phyloP scores from a whole-genome alignment of 2,329 filamentous ascomycete species.

The Periconia digitata region DNA sequence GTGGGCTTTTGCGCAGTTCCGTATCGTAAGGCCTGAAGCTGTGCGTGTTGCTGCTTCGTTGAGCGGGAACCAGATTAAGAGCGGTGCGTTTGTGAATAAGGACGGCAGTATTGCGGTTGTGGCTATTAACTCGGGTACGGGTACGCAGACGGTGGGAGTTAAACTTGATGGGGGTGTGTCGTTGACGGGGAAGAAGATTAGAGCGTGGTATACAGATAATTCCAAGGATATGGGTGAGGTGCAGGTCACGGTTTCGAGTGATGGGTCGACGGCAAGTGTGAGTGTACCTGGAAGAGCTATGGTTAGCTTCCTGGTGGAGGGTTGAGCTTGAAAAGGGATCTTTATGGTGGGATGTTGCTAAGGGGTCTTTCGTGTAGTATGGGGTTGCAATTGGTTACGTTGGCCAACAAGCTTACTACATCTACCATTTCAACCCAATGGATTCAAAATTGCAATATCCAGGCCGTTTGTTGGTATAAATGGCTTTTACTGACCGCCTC shows the following conservation, averaged over 20 bases:
- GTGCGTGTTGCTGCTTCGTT: constrained; percentile 38
- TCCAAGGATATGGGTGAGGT: constrained; percentile 21
- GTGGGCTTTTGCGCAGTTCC: constrained; percentile 48
- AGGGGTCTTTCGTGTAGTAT: too few species aligned
- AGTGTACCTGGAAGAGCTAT: constrained; percentile 27
- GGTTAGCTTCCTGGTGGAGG: constrained; percentile 28
- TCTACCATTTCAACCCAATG: too few species aligned
- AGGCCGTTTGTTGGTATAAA: too few species aligned
- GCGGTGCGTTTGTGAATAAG: constrained; percentile 33
- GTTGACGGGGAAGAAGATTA: constrained; percentile 9
- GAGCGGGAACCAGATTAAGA: constrained; percentile 29
- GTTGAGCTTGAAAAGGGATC: neutral
- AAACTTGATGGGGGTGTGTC: constrained; percentile 7
- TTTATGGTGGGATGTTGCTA: constrained; percentile 2
- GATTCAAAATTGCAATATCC: too few species aligned
- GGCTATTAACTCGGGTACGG: constrained; percentile 26
- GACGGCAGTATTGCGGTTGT: constrained; percentile 37
- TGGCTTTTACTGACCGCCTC: too few species aligned
- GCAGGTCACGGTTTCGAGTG: constrained; percentile 18
- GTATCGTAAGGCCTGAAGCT: constrained; percentile 45
- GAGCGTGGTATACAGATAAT: constrained; percentile 31
- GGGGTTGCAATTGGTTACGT: too few species aligned
- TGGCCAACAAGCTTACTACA: too few species aligned
- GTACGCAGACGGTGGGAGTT: constrained; percentile 18
- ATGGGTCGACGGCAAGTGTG: constrained; percentile 23